phyloP scores from a whole-genome alignment of 345 rosid species.

The Dipteronia sinensis region DNA sequence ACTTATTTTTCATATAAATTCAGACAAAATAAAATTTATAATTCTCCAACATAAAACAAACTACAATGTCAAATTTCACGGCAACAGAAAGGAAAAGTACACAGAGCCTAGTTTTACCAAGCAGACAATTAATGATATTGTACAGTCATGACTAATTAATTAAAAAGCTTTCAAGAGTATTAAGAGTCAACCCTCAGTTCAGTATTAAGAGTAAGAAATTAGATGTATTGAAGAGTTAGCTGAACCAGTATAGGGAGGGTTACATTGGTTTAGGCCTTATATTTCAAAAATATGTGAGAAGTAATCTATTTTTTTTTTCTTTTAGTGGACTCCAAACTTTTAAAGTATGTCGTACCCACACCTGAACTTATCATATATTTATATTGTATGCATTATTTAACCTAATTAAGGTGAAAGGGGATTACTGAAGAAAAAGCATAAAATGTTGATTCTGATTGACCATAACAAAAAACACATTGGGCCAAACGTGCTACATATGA shows the following conservation, averaged over 20 bases:
- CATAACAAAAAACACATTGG: background rate
- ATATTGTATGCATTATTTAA: background rate
- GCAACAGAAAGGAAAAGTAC: too few species aligned
- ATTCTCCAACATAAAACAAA: background rate
- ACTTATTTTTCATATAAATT: background rate
- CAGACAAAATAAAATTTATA: background rate
- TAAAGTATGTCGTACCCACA: background rate
- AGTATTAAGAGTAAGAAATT: background rate
- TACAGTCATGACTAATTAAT: background rate
- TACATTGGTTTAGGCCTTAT: background rate
- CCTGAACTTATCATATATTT: background rate
- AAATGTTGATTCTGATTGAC: background rate
- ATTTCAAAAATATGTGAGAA: background rate
- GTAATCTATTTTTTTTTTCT: background rate
- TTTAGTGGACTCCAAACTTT: background rate
- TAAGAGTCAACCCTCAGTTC: background rate
- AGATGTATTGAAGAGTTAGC: background rate
- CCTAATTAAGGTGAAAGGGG: background rate
- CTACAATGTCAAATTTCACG: background rate
- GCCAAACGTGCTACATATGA: background rate
- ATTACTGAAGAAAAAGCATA: background rate
- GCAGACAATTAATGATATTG: background rate
- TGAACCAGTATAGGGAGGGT: background rate
- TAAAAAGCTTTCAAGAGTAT: too few species aligned
- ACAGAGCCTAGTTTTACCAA: background rate